These are phyloP conservation scores for Solanum hybrid DNA, from an alignment of 305 asterid species.

Conservation along the genomic window DNA sequence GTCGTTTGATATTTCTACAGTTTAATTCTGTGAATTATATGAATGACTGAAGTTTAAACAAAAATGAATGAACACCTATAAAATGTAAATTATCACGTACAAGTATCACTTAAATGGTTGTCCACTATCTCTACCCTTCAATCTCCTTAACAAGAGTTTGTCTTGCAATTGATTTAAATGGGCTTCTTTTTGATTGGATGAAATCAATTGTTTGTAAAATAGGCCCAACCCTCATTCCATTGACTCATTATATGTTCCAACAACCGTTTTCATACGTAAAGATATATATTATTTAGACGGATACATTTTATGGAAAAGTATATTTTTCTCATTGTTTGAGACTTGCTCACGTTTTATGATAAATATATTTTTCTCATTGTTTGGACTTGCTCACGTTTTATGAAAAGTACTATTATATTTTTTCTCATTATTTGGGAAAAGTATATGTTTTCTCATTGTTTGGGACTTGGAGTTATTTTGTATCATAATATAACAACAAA, in stretches of 20 bases:
- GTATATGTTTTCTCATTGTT: background rate
- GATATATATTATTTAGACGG: background rate
- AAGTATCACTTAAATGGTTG: background rate
- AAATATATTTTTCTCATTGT: background rate
- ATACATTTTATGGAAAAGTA: background rate
- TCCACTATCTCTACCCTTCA: background rate
- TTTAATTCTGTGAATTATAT: background rate
- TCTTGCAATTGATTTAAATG: background rate
- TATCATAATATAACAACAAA: background rate
- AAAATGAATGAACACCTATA: background rate
- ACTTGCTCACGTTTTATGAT: background rate
- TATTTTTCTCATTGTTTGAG: background rate
- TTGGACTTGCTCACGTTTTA: background rate
- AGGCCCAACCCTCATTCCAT: background rate
- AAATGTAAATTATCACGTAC: too few relatives aligned
- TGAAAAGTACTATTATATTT: background rate
- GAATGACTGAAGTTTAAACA: background rate
- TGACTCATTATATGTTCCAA: background rate
- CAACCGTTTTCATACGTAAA: background rate
- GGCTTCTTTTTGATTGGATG: background rate
- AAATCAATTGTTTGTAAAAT: background rate
- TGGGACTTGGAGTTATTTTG: background rate
- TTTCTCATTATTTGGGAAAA: background rate
- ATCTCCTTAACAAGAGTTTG: background rate
- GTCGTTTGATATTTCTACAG: rapidly evolving